phyloP scores from a whole-genome alignment of 768 basidiomycete genomes.

The Phlegmacium glaucopus region DNA sequence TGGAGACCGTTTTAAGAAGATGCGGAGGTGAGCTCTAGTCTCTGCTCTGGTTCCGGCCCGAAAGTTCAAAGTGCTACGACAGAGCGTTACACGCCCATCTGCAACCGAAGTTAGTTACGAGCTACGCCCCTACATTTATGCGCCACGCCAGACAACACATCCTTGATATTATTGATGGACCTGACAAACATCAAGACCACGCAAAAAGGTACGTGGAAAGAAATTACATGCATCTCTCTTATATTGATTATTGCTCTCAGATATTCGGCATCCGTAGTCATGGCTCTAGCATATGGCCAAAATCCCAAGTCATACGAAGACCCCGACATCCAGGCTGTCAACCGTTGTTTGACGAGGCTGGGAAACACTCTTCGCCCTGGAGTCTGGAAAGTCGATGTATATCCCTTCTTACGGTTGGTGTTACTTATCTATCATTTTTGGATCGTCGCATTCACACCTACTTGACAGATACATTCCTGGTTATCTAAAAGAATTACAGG shows the following conservation, averaged over 20 bases:
- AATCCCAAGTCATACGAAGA: conserved; percentile 38
- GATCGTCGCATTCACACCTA: background rate
- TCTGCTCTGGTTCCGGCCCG: too few relatives aligned
- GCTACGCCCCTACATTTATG: conserved; percentile 49
- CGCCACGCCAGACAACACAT: conserved; percentile 40
- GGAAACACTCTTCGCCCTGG: conserved; percentile 43
- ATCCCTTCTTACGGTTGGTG: conserved; percentile 38
- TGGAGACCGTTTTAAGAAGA: conserved; percentile 58
- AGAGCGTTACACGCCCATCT: conserved; percentile 61
- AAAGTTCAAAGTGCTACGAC: background rate
- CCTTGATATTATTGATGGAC: conserved; percentile 39
- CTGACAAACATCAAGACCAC: conserved; percentile 50
- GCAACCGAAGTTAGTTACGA: conserved; percentile 46
- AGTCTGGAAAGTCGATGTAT: conserved; percentile 45
- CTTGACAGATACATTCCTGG: conserved; percentile 51
- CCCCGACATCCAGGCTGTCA: conserved; percentile 45
- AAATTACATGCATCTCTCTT: background rate
- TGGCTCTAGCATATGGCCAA: conserved; percentile 49
- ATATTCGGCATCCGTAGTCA: conserved; percentile 48
- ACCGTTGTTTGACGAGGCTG: conserved; percentile 41
- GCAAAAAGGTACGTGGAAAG: conserved; percentile 37
- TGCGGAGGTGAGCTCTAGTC: conserved; percentile 44
- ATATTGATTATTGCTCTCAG: conserved; percentile 18
- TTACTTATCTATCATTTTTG: background rate
- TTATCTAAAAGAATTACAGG: conserved; percentile 53